Percentiles rank a stretch among this genome's conserved stretches.
phyloP scores from a whole-genome alignment of 345 rosid genomes.

The Cochlearia excelsa region DNA sequence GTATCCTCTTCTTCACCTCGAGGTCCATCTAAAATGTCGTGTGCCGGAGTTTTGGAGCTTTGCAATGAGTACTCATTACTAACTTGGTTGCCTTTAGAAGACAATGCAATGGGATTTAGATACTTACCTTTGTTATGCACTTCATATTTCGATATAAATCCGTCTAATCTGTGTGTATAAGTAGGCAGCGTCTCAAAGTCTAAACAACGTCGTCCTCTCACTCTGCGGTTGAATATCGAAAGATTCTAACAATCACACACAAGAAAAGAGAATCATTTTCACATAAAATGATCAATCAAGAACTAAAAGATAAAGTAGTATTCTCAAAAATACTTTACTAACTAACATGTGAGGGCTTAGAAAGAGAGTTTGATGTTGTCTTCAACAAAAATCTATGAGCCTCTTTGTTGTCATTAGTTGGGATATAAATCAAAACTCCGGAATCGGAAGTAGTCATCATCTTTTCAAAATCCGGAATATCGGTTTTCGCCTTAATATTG shows the following conservation, averaged over 20 bases:
- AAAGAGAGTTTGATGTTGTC: conserved; percentile 41
- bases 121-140: conserved; percentile 87
- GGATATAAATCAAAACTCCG: conserved; percentile 48
- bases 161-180: background rate
- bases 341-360: conserved; percentile 27
- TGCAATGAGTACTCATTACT: conserved; percentile 41
- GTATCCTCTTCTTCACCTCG: conserved; percentile 12
- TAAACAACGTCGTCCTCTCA: conserved; percentile 77
- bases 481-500: conserved; percentile 36
- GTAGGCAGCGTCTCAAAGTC: conserved; percentile 57
- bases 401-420: conserved; percentile 52
- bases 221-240: conserved; percentile 59
- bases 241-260: conserved; percentile 39
- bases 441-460: conserved; percentile 15
- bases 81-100: conserved; percentile 39
- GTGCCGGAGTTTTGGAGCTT: conserved; percentile 16
- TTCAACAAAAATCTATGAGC: conserved; percentile 53
- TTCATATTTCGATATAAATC: conserved; percentile 37
- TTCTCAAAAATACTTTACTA: too few relatives aligned
- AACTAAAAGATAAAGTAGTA: conserved; percentile 8
- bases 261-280: background rate
- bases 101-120: conserved; percentile 60
- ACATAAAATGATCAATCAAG: conserved; percentile 11
- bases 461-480: conserved; percentile 52
- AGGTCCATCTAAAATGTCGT: conserved; percentile 19